phyloP scores from a whole-genome alignment of 345 rosid species.

The Eucalyptus marginata region DNA sequence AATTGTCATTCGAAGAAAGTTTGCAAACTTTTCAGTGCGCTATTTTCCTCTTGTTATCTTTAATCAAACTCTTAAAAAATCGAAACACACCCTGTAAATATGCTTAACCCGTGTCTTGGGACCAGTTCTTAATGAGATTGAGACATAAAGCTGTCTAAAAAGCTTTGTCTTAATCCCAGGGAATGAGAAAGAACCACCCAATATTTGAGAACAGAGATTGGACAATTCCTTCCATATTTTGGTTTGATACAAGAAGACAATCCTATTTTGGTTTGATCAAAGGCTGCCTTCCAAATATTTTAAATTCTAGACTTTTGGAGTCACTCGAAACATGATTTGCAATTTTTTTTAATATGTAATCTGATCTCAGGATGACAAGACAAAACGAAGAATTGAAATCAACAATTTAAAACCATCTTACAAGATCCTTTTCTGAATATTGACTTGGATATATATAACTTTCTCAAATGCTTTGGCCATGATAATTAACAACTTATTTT shows the following conservation, averaged over 20 bases:
- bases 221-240: neutral
- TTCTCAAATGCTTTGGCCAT: neutral
- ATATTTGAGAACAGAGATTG: neutral
- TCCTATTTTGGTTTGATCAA: neutral
- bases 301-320: neutral
- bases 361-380: neutral
- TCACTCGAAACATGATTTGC: neutral
- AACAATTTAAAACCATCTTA: neutral
- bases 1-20: neutral
- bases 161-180: neutral
- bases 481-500: neutral
- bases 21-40: neutral
- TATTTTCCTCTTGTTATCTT: neutral
- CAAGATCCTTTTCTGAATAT: neutral
- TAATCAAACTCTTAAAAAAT: neutral
- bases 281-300: neutral
- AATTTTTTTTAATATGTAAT: neutral
- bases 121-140: neutral
- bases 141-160: neutral
- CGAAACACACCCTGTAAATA: neutral
- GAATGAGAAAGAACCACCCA: neutral
- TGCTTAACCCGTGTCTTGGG: neutral
- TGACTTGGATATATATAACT: neutral
- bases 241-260: neutral
- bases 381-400: neutral